Percentiles rank a stretch among this genome's conserved stretches.
Conservation (phyloP, 495 filamentous ascomycete genomes). For the Xylaria venustula region DNA sequence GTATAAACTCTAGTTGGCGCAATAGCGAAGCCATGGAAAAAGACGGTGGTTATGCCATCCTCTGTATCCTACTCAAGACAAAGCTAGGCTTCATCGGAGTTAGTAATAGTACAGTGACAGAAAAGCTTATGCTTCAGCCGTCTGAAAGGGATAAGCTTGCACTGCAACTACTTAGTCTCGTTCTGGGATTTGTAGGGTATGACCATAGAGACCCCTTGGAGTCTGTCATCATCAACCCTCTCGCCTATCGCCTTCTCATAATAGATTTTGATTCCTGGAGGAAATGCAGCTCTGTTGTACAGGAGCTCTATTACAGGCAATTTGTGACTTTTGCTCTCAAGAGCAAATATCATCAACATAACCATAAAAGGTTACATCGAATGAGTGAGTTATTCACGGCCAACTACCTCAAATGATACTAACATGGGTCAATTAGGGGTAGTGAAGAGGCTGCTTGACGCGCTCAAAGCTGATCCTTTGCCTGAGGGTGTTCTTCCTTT, state of each 20-base stretch:
- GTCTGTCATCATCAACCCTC: constrained; percentile 90
- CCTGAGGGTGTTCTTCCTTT: constrained; percentile 64
- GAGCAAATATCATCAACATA: constrained; percentile 91
- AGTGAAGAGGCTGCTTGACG: constrained; percentile 84
- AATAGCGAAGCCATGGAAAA: constrained; percentile 98
- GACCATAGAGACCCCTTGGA: constrained; percentile 70
- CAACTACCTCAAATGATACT: constrained; percentile 14
- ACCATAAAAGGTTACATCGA: constrained; percentile 74
- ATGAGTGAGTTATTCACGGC: constrained; percentile 70
- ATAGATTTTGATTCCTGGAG: constrained; percentile 94
- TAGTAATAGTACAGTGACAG: constrained; percentile 38
- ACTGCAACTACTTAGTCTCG: constrained; percentile 67
- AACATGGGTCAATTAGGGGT: constrained; percentile 57
- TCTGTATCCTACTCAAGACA: constrained; percentile 71
- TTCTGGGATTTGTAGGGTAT: constrained; percentile 87
- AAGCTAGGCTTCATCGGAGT: constrained; percentile 62
- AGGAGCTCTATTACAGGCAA: constrained; percentile 88
- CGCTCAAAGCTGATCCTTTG: constrained; percentile 81
- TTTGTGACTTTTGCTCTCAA: constrained; percentile 77
- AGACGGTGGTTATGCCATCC: constrained; percentile 89
- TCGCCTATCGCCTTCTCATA: constrained; percentile 87
- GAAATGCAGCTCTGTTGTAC: constrained; percentile 66
- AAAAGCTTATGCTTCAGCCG: constrained; percentile 36
- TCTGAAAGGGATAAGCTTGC: constrained; percentile 65
- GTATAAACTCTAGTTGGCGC: constrained; percentile 85